These are phyloP conservation scores for Penicillium sp. DNA, from an alignment of 2,329 filamentous ascomycete genomes.

Conservation along the genomic window DNA sequence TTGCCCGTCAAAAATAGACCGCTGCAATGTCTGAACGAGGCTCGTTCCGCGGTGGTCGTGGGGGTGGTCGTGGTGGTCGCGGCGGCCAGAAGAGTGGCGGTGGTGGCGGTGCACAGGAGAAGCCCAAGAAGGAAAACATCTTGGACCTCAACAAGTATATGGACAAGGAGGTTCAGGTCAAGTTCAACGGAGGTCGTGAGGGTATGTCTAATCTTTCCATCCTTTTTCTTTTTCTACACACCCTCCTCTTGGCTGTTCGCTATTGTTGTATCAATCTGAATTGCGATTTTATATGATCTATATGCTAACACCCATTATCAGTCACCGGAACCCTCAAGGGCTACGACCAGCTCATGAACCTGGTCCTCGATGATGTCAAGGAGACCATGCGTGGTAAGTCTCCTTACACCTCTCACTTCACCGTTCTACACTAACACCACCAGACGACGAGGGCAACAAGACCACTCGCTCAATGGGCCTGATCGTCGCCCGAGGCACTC, in stretches of 20 bases:
- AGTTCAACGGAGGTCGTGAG: slow-evolving; percentile 80
- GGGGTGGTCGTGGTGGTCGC: slow-evolving; percentile 19
- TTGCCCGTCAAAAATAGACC: slow-evolving; percentile 35
- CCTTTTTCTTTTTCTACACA: slow-evolving; percentile 1
- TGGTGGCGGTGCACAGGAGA: slow-evolving; percentile 61
- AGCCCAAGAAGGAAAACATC: slow-evolving; percentile 98
- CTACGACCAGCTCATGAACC: slow-evolving; percentile 96
- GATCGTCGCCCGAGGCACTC: slow-evolving; percentile 85
- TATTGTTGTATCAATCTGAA: not conserved
- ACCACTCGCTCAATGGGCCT: slow-evolving; percentile 78
- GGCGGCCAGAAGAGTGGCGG: slow-evolving; percentile 51
- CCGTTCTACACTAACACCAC: slow-evolving; percentile 16
- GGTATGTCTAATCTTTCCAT: slow-evolving; percentile 7
- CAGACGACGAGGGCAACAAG: slow-evolving; percentile 92
- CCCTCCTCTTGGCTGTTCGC: not conserved
- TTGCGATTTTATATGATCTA: not conserved
- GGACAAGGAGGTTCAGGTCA: slow-evolving; percentile 93
- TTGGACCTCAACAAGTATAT: slow-evolving; percentile 93
- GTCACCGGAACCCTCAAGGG: slow-evolving; percentile 90
- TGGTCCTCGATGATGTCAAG: slow-evolving; percentile 91
- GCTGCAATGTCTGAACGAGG: slow-evolving; percentile 54
- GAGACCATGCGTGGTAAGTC: slow-evolving; percentile 80
- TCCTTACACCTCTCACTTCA: not conserved
- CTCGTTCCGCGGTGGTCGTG: slow-evolving; percentile 23
- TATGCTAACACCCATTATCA: slow-evolving; percentile 40